Percentiles rank a stretch among this genome's conserved stretches.
These are phyloP conservation scores for Ensete ventricosum DNA, from an alignment of 176 grass and related monocot genomes.

Conservation along the genomic window DNA sequence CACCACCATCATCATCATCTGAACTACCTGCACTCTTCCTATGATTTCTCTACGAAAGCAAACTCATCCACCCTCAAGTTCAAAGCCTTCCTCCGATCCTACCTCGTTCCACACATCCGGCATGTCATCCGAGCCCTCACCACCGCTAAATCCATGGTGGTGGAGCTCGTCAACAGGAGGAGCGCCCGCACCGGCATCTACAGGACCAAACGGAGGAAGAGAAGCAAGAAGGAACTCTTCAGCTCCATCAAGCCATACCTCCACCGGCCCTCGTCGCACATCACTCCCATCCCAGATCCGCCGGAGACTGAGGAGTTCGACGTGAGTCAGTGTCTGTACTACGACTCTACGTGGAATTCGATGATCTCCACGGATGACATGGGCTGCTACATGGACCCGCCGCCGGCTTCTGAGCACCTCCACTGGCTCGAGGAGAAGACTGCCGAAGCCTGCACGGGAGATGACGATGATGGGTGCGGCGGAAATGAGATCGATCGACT, in stretches of 20 bases:
- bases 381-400: neutral
- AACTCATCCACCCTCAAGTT: constrained; percentile 6
- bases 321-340: constrained; percentile 3
- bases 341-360: constrained; percentile 4
- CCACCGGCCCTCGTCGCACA: constrained; percentile 18
- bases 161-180: neutral
- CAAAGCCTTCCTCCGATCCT: neutral
- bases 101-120: neutral
- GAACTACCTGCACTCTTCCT: neutral
- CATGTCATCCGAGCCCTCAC: constrained; percentile 1
- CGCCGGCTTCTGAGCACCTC: neutral
- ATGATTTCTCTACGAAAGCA: neutral
- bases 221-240: constrained; percentile 9
- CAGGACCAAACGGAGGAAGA: neutral
- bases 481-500: constrained; percentile 67
- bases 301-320: constrained; percentile 5
- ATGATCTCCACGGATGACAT: neutral
- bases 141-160: neutral
- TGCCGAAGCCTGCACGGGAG: neutral
- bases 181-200: neutral
- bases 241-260: constrained; percentile 18
- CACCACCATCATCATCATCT: neutral
- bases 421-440: constrained; percentile 32
- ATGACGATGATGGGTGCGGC: neutral
- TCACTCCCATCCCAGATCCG: constrained; percentile 9